phyloP scores from a whole-genome alignment of 495 filamentous ascomycete species.

The Penicillium longicatenatum region DNA sequence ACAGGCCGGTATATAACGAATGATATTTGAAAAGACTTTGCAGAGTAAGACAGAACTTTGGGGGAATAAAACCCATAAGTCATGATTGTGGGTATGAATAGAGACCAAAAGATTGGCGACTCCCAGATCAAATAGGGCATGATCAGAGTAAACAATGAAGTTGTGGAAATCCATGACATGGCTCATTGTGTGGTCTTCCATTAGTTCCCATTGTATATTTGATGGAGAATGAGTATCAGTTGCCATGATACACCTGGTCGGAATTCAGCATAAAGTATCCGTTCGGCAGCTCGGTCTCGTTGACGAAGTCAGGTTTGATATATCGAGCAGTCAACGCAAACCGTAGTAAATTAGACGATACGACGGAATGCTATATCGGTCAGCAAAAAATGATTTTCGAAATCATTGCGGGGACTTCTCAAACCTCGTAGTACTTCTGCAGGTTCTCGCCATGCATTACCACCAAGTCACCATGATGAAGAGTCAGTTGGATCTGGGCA shows the following conservation, averaged over 20 bases:
- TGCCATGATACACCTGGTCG: background rate
- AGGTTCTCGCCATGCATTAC: constrained; percentile 77
- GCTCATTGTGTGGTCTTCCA: background rate
- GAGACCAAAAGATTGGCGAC: background rate
- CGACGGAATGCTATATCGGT: constrained; percentile 59
- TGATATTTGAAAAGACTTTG: background rate
- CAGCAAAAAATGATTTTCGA: background rate
- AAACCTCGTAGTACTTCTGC: constrained; percentile 68
- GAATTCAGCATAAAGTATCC: constrained; percentile 29
- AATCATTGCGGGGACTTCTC: background rate
- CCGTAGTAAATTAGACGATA: constrained; percentile 56
- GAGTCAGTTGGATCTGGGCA: constrained; percentile 35
- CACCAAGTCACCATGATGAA: constrained; percentile 79
- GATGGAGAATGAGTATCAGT: background rate
- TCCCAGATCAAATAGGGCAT: background rate
- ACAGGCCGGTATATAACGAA: background rate
- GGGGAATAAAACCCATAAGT: no score
- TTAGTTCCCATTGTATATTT: background rate
- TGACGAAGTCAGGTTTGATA: constrained; percentile 32
- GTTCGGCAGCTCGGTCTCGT: constrained; percentile 23
- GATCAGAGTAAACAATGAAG: background rate
- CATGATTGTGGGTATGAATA: background rate
- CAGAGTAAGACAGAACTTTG: background rate
- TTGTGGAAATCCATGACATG: background rate
- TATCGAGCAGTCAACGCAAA: constrained; percentile 60